Base-by-base conservation (phyloP, 2,329 filamentous ascomycete genomes). In the Fusarium paranaense region DNA sequence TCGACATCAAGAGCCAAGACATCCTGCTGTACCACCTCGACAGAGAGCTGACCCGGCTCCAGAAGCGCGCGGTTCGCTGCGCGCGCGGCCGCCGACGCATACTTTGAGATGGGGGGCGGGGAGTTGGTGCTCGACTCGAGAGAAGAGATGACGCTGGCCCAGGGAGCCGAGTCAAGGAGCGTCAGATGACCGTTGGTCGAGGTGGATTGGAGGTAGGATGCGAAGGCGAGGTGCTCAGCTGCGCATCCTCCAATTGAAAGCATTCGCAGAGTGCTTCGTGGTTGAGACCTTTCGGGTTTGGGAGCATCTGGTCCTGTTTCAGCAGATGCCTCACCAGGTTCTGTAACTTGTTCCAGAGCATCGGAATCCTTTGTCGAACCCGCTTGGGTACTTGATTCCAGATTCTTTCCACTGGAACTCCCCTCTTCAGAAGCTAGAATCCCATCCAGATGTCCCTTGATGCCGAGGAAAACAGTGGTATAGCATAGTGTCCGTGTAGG, bases 401-500 rank as follows among this genome's bases (percentile, higher is more conserved):
- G 14, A 40, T n/a, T 50, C 50, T 14, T 57, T 11, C 14, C 37
- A 40, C 10, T 14, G 14, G n/a, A 32, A 13, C 13, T n/a, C 35
- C 42, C 67, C 6, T 71, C 45, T 13, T 58, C 56, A 18, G 42
- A 10, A 22, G 66, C 40, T 52, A 69, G 38, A 6, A 85, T 76
- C 32, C 64, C 69, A 30, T 80, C 74, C 3, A 87, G 71, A 32
- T 86, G 75, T 1, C 72, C 67, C 11, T 72, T 69, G 14, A 90
- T 78, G 9, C 78, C 79, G 58, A 82, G 68, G 40, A 92, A 81
- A n/a, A 91, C 83, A 4, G 83, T 80, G n/a, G 90, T 86, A 83
- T 98, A 98, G 72, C 92, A 94, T 62, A 98, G 84, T 0, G 95
- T 93, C 62, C 97, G 88, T 62, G 93, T 93, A 2, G 96, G 94